These are phyloP conservation scores for Carallia brachiata DNA, from an alignment of 345 rosid species.

Conservation along the genomic window DNA sequence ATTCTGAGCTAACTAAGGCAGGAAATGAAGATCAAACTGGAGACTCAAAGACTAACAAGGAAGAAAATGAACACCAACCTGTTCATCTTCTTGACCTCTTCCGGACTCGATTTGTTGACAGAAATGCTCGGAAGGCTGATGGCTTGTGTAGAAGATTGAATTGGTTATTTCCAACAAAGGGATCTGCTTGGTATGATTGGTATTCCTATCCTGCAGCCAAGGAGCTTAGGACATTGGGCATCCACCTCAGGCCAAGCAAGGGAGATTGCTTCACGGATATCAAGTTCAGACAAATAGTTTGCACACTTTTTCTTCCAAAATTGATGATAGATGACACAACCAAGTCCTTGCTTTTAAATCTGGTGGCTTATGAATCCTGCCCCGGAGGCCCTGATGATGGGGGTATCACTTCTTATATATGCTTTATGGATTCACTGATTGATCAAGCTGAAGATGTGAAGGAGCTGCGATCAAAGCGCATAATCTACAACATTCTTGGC, in stretches of 20 bases:
- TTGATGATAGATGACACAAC: slow-evolving; percentile 14
- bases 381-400: not conserved
- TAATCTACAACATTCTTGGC: slow-evolving; percentile 11
- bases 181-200: too few relatives aligned
- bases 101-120: not conserved
- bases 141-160: too few relatives aligned
- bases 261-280: not conserved
- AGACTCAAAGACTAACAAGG: not conserved
- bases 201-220: not conserved
- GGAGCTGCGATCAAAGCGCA: not conserved
- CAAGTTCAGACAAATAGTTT: not conserved
- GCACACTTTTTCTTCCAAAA: slow-evolving; percentile 10
- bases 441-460: slow-evolving; percentile 20
- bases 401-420: slow-evolving; percentile 15
- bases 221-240: slow-evolving; percentile 18
- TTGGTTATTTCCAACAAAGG: too few relatives aligned
- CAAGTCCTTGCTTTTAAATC: slow-evolving; percentile 18
- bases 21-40: not conserved
- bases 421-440: slow-evolving; percentile 23
- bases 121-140: not conserved
- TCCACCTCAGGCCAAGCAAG: not conserved
- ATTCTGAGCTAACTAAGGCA: not conserved
- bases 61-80: not conserved
- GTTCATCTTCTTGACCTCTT: slow-evolving; percentile 8
- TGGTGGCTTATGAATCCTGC: slow-evolving; percentile 25